Evolutionary conservation across 108 stramenopile genomes (phyloP), one percentile per base, ranked within the genome.

Genomic region (Asterionellopsis glacialis): DNA sequence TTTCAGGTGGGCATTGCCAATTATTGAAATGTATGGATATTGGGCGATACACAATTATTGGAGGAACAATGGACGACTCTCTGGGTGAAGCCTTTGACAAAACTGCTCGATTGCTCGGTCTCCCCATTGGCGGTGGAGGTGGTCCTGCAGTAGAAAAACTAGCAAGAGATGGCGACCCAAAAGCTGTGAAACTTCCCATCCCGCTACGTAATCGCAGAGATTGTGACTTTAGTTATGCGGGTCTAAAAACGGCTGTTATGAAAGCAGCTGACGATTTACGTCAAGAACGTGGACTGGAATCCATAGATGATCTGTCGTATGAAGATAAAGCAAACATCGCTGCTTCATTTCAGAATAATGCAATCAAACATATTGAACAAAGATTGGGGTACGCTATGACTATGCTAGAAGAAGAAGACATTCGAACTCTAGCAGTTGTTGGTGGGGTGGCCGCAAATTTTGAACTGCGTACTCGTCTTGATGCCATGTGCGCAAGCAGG

Each of bases 381-480:
- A 72, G 96, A 23, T 71, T 98, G 21, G 66, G 66, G 1, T 60
- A 85, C 14, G 94, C 95, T 10, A 93, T 97, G 79, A 71, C 68
- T 21, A 24, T 62, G 18, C 56, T 78, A 58, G 80, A 86, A 52
- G 52, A 51, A 16, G 72, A 78, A 38, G 74, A 75, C 0, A 90
- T 95, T n/a, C 63, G 56, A 41, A 76, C 84, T 16, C 76, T 98
- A 14, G 96, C 95, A n/a, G 79, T 98, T 0, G 98, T 96, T 49
- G 98, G 98, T 5, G 98, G 98, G 21, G 98, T 98, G 14, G 98
- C 98, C 15, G 95, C 98, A 22, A 98, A 98, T 66, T 69, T 66
- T 60, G 94, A 93, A 63, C 67, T 97, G 16, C 79, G 98, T 40
- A 61, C 65, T 21, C 80, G 95, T 25, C 55, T 95, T 61, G 69